Base-by-base conservation (phyloP, 1,284 basidiomycete species). In the Singerocomus inundabilis region DNA sequence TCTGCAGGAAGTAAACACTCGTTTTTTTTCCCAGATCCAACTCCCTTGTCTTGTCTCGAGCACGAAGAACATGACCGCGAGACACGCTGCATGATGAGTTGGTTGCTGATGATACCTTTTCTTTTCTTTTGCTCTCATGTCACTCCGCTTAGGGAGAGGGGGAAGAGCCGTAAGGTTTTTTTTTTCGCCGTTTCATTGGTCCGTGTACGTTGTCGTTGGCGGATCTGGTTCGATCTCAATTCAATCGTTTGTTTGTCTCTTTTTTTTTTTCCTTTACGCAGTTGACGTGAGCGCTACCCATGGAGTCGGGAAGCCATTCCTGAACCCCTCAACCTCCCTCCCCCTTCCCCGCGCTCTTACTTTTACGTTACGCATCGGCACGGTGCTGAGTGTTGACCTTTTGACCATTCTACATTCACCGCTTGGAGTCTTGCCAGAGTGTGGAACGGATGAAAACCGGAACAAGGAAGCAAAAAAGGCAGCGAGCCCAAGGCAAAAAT, bases 61-160 rank as follows among this genome's bases (percentile, higher is more conserved):
- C 21, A n/a, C 32, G 11, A 39, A 21, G 21, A 16, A 13, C n/a
- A 44, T 44, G 37, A 26, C 16, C 25, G 13, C 39, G 24, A 44
- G 43, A 28, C 36, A 25, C 16, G 28, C 25, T 10, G 21, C 21
- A 21, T 13, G 16, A 1, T 5, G n/a, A 10, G 24, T 12, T 28
- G 2, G 21, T 21, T 21, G 21, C 21, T 21, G 21, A 21, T 4
- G 21, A 21, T 21, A 4, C 21, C 4, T 32, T 30, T 34, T 39
- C 46, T 61, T 21, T 21, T 36, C 38, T 30, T 34, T 10, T 29
- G 40, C 57, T 58, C 57, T 42, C 57, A 58, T 60, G 60, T 54
- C 60, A 43, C 4, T 41, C 37, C 15, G 32, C 21, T 21, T 21
- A 21, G 4, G 21, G 4, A 21, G 21, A 21, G 21, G 21, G 21